Evolutionary conservation across 2,329 filamentous ascomycete genomes (phyloP), one percentile per base, ranked within the genome.

Genomic region (Cladophialophora immunda): DNA sequence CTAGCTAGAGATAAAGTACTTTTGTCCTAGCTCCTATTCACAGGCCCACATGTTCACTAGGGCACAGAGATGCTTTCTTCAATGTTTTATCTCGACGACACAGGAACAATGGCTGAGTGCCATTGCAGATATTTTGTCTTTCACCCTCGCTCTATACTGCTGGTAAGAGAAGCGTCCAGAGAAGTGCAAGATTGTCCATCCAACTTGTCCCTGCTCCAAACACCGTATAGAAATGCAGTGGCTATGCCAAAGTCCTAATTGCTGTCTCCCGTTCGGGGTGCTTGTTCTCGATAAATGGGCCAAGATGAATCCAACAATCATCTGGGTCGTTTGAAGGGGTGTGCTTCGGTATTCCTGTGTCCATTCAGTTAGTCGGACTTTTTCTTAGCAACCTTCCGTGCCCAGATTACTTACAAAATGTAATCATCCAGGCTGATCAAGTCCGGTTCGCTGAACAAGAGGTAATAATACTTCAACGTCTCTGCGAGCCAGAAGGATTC

Each of bases 401-500:
- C 29, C 8, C 47, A 36, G 22, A 27, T 36, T 19, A 80, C 79
- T 79, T 72, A 81, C 78, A 82, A 73, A 60, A 82, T 79, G 71
- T 79, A 83, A 71, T 82, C 80, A 72, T 83, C 81, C 68, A 83
- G 72, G 69, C 78, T 81, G 60, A 82, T 75, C 50, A 81, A 71
- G 52, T 69, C 75, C 9, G 80, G 78, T 41, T 82, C 80, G 63
- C 80, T 81, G 73, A 81, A 83, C 36, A 83, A 73, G 27, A 83
- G 74, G 68, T 82, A 83, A 69, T 81, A 82, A 69, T 83, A 83
- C 69, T 83, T 83, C 58, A 83, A 70, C 9, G 81, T 82, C 76
- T 83, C 81, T 4, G 79, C 81, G 41, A 91, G 81, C 89, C 90
- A 92, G 76, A 92, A 92, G 68, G 88, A 91, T 81, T 92, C 90